Base-by-base conservation (phyloP, 2,329 filamentous ascomycete species). In the Penicillium sp. region DNA sequence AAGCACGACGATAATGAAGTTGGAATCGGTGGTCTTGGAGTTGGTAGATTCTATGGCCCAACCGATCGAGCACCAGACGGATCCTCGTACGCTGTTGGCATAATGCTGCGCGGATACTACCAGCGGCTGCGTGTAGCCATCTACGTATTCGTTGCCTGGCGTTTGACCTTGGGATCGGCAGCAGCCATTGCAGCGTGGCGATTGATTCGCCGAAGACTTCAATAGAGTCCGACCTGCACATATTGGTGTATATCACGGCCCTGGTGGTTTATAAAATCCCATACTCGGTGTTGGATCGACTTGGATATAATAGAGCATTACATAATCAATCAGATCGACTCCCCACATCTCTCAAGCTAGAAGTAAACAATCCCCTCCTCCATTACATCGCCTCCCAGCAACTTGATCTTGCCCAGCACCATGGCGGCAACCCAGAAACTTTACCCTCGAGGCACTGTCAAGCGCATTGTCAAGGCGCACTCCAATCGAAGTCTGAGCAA, bases 401-500 rank as follows among this genome's bases (percentile, higher is more conserved):
- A 8, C 30, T 46, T 10, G 33, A 32, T 6, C 30, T 46, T 10
- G 33, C 21, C 8, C 33, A 21, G 15, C 23, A 48, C 21, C 9
- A 87, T 86, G 81, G 84, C 82, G 45, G 76, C 82, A 10, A 79
- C 84, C 18, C 86, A 87, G 66, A 93, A 91, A 62, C 79, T 90
- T 12, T 96, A 96, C 66, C 91, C 91, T 9, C 86, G 91, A 56
- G 86, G 84, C 15, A 94, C 90, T 0, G 80, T 96, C 63, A 94
- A 91, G 73, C 92, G 91, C 72, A 93, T 95, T 54, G 81, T 95
- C 65, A 96, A 96, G 75, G 91, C 90, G 15, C 91, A 96, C 71
- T 88, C 90, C 7, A 88, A 89, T 57, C 85, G 87, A 68, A 88
- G 83, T 58, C 73, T 96, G 57, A 90, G 87, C 77, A 94, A 91